Percentiles rank a stretch among this genome's conserved stretches.
phyloP scores from a whole-genome alignment of 75 land plant species.

The Selaginella moellendorffii region DNA sequence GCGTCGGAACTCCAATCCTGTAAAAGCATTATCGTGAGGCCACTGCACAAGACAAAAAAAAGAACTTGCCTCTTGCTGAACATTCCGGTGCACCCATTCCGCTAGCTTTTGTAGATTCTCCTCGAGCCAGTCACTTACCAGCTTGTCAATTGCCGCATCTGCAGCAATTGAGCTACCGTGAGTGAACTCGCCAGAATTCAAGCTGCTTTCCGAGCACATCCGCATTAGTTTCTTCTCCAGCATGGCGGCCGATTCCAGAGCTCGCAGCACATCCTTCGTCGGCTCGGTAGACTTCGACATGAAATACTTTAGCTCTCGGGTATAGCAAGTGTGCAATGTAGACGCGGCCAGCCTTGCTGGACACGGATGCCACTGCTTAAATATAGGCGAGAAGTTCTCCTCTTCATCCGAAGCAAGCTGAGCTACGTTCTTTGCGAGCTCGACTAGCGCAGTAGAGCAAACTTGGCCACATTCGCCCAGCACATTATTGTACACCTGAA shows the following conservation, averaged over 20 bases:
- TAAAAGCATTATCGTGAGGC: too few species aligned
- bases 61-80: background rate
- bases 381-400: background rate
- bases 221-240: background rate
- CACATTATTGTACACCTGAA: background rate
- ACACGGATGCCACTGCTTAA: slow-evolving; percentile 9
- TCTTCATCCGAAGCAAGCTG: background rate
- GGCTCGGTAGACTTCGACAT: background rate
- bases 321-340: slow-evolving; percentile 4
- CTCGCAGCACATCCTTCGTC: background rate
- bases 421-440: background rate
- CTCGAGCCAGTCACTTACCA: background rate
- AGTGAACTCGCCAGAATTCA: background rate
- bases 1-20: slow-evolving; percentile 69
- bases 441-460: background rate
- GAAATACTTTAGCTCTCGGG: background rate
- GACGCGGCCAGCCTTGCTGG: background rate
- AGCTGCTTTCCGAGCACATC: background rate
- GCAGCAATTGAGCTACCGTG: background rate
- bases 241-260: background rate
- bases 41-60: too few species aligned
- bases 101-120: background rate
- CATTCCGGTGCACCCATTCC: slow-evolving; percentile 4
- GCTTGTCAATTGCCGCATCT: background rate
- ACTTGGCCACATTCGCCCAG: background rate